A percentile compares a stretch with the other conserved stretches of the same genome.
These are phyloP conservation scores for Grosmannia penicillata DNA, from an alignment of 2,329 filamentous ascomycete genomes.

Conservation along the genomic window DNA sequence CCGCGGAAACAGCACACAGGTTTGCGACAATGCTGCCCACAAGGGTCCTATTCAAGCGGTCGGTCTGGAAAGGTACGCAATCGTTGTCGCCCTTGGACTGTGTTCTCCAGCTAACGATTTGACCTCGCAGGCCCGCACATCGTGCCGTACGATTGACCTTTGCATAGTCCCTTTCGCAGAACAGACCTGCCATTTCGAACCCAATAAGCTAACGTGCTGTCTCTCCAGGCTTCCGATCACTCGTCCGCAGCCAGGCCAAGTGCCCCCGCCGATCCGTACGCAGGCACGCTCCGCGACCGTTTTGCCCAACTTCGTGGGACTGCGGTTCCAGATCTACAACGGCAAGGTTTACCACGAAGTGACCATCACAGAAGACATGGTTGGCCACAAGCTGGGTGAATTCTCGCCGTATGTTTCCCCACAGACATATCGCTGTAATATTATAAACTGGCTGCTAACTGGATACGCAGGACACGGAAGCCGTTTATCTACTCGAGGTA, in stretches of 20 bases:
- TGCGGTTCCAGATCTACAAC: constrained; percentile 84
- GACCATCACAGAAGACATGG: constrained; percentile 85
- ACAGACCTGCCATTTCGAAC: no score
- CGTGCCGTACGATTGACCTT: constrained; percentile 32
- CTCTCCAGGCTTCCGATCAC: constrained; percentile 45
- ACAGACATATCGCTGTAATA: background rate
- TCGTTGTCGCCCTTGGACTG: background rate
- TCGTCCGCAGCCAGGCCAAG: constrained; percentile 43
- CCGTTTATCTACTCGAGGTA: constrained; percentile 34
- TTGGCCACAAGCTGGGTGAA: constrained; percentile 87
- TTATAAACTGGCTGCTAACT: background rate
- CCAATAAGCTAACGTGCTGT: background rate
- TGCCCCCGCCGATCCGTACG: constrained; percentile 61
- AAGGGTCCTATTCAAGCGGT: constrained; percentile 53
- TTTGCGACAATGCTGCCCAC: constrained; percentile 49
- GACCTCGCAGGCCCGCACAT: constrained; percentile 30
- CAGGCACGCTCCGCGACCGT: constrained; percentile 82
- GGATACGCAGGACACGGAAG: constrained; percentile 34
- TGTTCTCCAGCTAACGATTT: constrained; percentile 13
- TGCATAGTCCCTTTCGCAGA: no score
- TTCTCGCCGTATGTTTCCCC: constrained; percentile 60
- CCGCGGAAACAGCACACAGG: background rate
- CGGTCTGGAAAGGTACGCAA: constrained; percentile 72
- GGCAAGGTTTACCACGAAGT: constrained; percentile 77
- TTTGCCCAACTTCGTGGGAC: constrained; percentile 78